Evolutionary conservation across 495 filamentous ascomycete species (phyloP).

Genomic region (Pseudoneurospora amorphoporcata): DNA sequence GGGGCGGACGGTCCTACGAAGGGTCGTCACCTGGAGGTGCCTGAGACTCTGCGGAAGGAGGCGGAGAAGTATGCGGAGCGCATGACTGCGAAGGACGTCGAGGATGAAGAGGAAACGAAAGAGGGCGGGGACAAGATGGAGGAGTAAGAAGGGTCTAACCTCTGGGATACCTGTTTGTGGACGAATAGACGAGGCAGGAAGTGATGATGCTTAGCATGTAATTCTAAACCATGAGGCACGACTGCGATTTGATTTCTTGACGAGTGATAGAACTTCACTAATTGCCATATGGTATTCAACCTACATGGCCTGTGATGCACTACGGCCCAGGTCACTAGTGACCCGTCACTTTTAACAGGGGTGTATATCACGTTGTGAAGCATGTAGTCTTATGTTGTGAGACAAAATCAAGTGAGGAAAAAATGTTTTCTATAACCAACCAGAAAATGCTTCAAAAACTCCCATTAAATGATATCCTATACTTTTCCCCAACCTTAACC

Average conservation of each 20-base stretch:
- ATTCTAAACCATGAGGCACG: not conserved
- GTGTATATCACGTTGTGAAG: not conserved
- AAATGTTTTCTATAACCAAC: not conserved
- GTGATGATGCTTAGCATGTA: not conserved
- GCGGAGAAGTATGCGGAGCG: slow-evolving; percentile 82
- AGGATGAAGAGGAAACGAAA: slow-evolving; percentile 53
- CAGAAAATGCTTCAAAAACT: not conserved
- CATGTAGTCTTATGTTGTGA: not conserved
- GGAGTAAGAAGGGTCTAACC: slow-evolving; percentile 38
- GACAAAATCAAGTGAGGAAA: not conserved
- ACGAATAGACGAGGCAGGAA: not conserved
- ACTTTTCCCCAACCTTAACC: not conserved
- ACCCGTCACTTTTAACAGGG: not conserved
- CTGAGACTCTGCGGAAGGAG: slow-evolving; percentile 78
- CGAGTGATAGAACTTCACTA: not conserved
- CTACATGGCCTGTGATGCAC: not conserved
- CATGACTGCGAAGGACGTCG: slow-evolving; percentile 64
- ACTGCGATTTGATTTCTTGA: not conserved
- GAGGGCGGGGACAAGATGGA: slow-evolving; percentile 58
- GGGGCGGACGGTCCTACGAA: slow-evolving; percentile 72
- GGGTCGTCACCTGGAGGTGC: slow-evolving; percentile 83
- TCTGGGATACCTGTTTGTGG: not conserved
- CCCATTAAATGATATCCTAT: not conserved
- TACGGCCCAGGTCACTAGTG: not conserved
- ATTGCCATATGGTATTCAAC: not conserved